Conservation (phyloP, 352 stramenopile species). For the Phytophthora pini region DNA sequence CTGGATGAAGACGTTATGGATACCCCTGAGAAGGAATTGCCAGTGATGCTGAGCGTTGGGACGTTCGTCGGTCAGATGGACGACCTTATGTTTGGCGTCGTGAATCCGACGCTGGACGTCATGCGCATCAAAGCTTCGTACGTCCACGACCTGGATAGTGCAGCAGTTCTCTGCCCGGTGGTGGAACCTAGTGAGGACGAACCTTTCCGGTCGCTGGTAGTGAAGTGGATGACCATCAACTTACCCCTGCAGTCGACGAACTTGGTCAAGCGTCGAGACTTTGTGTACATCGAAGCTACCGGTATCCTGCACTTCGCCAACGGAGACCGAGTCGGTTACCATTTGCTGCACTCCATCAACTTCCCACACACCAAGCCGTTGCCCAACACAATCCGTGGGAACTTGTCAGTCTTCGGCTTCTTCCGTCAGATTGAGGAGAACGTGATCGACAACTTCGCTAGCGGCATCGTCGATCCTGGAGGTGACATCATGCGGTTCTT, state of each 20-base stretch:
- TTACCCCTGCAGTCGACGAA: conserved; percentile 23
- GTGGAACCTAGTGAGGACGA: conserved; percentile 30
- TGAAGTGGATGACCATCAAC: conserved; percentile 43
- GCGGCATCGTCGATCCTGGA: conserved; percentile 32
- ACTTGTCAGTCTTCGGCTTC: conserved; percentile 47
- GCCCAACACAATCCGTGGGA: conserved; percentile 34
- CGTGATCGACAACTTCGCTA: conserved; percentile 47
- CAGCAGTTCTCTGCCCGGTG: conserved; percentile 29
- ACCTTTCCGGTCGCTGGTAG: conserved; percentile 32
- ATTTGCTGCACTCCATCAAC: conserved; percentile 50
- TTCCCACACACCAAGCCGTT: conserved; percentile 45
- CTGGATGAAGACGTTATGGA: neutral
- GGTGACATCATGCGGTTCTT: conserved; percentile 39
- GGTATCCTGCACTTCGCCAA: conserved; percentile 34
- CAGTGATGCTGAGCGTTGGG: conserved; percentile 32
- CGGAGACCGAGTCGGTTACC: conserved; percentile 44
- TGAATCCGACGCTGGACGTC: conserved; percentile 42
- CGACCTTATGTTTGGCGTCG: conserved; percentile 46
- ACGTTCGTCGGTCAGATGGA: conserved; percentile 41
- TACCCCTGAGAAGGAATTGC: conserved; percentile 9
- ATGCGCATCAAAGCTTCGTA: conserved; percentile 46
- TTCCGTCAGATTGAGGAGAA: conserved; percentile 50
- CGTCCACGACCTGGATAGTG: conserved; percentile 41
- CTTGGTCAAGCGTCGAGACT: conserved; percentile 39
- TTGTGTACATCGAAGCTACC: conserved; percentile 43